Percentiles rank a stretch among this genome's conserved stretches.
Conservation (phyloP, 352 stramenopile genomes). For the Thalassiosira pacifica region DNA sequence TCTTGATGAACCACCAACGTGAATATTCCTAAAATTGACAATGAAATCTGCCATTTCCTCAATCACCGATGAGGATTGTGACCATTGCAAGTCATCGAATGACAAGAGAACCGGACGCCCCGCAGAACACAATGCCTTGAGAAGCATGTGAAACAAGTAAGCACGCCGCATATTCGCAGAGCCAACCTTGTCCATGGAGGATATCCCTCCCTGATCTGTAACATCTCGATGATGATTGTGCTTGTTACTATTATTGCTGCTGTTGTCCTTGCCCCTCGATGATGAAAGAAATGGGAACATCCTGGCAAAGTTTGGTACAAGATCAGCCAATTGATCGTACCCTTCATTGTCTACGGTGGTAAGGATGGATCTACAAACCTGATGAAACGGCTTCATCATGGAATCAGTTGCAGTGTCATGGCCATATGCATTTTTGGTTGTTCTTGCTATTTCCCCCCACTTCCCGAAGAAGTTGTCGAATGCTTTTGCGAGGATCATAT, state of each 20-base stretch:
- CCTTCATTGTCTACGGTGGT: slow-evolving; percentile 13
- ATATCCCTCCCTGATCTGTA: slow-evolving; percentile 11
- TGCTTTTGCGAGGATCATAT: slow-evolving; percentile 11
- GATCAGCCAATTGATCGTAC: slow-evolving; percentile 17
- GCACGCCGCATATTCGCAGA: not conserved
- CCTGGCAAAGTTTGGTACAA: slow-evolving; percentile 26
- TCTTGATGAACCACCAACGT: too few relatives aligned
- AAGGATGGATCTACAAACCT: slow-evolving; percentile 12
- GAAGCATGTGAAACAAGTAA: slow-evolving; percentile 2
- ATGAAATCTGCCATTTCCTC: not conserved
- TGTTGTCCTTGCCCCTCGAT: not conserved
- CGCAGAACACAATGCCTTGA: slow-evolving; percentile 9
- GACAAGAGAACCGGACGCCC: slow-evolving; percentile 12
- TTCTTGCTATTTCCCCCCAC: not conserved
- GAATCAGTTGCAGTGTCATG: not conserved
- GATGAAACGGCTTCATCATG: slow-evolving; percentile 26
- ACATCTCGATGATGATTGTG: too few relatives aligned
- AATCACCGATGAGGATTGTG: not conserved
- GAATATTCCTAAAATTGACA: not conserved
- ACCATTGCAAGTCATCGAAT: slow-evolving; percentile 21
- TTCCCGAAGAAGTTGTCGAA: slow-evolving; percentile 43
- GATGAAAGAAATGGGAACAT: slow-evolving; percentile 7
- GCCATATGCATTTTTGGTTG: not conserved
- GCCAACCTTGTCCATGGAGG: slow-evolving; percentile 23
- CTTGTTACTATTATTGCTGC: too few relatives aligned